Conservation (phyloP, 2,329 filamentous ascomycete species). For the Endothia cerciana region DNA sequence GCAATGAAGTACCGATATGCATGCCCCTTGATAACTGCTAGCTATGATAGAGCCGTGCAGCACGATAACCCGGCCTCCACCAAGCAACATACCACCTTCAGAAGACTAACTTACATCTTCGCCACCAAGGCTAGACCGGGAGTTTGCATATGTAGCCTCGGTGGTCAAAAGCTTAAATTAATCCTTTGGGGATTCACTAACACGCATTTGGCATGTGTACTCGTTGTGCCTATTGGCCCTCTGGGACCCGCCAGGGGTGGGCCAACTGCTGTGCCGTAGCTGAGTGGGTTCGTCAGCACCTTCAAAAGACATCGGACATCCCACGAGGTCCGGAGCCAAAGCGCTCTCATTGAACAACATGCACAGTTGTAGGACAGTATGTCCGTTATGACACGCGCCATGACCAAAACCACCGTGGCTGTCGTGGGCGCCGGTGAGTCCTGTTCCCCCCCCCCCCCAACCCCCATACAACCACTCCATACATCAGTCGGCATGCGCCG, state of each 20-base stretch:
- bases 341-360: not conserved
- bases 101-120: too few relatives aligned
- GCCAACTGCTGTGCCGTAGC: not conserved
- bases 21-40: too few relatives aligned
- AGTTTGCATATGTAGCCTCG: too few relatives aligned
- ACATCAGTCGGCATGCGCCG: not conserved
- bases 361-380: not conserved
- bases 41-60: too few relatives aligned
- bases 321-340: not conserved
- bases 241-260: not conserved
- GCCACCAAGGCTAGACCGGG: too few relatives aligned
- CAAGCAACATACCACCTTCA: too few relatives aligned
- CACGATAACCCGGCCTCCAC: too few relatives aligned
- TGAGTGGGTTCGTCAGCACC: not conserved
- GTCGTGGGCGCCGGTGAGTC: conserved; percentile 27
- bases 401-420: conserved; percentile 22
- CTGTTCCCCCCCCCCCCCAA: too few relatives aligned
- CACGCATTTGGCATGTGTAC: not conserved
- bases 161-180: too few relatives aligned
- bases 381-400: conserved; percentile 11
- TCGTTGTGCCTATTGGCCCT: not conserved
- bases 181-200: too few relatives aligned
- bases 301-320: not conserved
- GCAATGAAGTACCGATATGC: too few relatives aligned
- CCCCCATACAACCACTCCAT: not conserved